Evolutionary conservation across 2,329 filamentous ascomycete species (phyloP).

Genomic region (Fusarium sp.): DNA sequence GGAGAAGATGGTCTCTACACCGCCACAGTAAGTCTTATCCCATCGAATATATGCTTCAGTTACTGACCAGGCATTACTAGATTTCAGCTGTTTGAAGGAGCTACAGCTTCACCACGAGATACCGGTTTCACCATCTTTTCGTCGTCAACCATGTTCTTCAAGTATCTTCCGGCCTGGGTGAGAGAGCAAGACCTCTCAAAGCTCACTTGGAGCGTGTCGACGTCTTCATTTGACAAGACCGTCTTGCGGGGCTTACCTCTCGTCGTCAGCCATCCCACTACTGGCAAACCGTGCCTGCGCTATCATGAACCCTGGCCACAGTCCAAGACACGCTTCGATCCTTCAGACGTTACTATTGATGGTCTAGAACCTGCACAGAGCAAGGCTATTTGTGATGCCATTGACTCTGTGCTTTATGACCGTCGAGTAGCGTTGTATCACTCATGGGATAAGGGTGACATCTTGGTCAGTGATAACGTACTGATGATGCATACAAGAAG

Average conservation of each 20-base stretch:
- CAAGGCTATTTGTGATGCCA: constrained; percentile 50
- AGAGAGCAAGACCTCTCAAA: constrained; percentile 51
- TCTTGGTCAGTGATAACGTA: constrained; percentile 64
- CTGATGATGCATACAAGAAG: constrained; percentile 62
- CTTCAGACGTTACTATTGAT: constrained; percentile 58
- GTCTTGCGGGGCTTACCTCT: constrained; percentile 58
- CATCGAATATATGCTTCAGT: background rate
- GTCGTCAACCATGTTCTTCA: constrained; percentile 61
- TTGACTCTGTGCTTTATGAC: constrained; percentile 60
- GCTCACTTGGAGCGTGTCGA: constrained; percentile 62
- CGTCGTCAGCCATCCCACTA: constrained; percentile 58
- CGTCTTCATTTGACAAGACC: constrained; percentile 59
- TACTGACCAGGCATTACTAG: constrained; percentile 34
- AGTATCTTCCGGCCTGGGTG: constrained; percentile 55
- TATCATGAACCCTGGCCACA: constrained; percentile 67
- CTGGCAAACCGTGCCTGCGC: constrained; percentile 59
- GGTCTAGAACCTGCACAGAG: constrained; percentile 47
- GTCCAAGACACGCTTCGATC: constrained; percentile 62
- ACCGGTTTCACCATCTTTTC: constrained; percentile 67
- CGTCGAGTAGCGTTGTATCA: constrained; percentile 62
- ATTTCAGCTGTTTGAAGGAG: constrained; percentile 65
- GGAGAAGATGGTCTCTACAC: constrained; percentile 54
- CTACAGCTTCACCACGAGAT: constrained; percentile 58
- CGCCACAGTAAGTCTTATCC: constrained; percentile 53
- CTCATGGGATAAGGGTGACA: constrained; percentile 65